Base-by-base conservation (phyloP, 208 protist species). In the Crithidia brevicula region DNA sequence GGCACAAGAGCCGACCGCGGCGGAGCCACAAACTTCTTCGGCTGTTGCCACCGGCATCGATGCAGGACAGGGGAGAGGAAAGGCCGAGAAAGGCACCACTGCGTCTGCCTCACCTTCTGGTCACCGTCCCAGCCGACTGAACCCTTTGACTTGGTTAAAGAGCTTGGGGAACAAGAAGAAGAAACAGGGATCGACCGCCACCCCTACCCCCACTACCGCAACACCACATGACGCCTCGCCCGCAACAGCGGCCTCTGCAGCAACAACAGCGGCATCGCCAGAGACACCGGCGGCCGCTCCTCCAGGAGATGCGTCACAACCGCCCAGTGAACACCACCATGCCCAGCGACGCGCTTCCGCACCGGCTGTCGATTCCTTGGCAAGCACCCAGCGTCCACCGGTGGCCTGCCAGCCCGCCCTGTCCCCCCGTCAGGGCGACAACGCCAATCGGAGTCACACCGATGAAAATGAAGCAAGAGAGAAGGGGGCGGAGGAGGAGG, bases 111-210 rank as follows among this genome's bases (percentile, higher is more conserved):
- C 36, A 40, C 36, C 36, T 40, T 40, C 36, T 5, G 16, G 16
- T 18, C 42, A 47, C 42, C 42, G 20, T 7, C 42, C 13, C 16
- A 47, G 45, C 2, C 59, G 43, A 4, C 45, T 50, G 45, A 54
- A 54, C 22, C 59, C 16, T 3, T n/a, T 65, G 47, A 42, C 40
- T 13, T 65, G 59, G 59, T 45, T 65, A 15, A 52, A 20, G 22
- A 20, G 31, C 28, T 45, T 16, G 10, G 36, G 16, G 34, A 20
- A 40, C 13, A 28, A 20, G 6, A 13, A 54, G 43, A 54, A 38
- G 46, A 65, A 54, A n/a, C 7, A 16, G 18, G 6, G 16, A 47
- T 22, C 42, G 16, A 47, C 1, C 42, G 20, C 42, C 16, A 9
- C 42, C 0, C 6, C 42, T 22, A n/a, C 16, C 6, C 6, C 42